Evolutionary conservation across 2,329 filamentous ascomycete genomes (phyloP), one percentile per base, ranked within the genome.

Genomic region (Rosellinia necatrix): DNA sequence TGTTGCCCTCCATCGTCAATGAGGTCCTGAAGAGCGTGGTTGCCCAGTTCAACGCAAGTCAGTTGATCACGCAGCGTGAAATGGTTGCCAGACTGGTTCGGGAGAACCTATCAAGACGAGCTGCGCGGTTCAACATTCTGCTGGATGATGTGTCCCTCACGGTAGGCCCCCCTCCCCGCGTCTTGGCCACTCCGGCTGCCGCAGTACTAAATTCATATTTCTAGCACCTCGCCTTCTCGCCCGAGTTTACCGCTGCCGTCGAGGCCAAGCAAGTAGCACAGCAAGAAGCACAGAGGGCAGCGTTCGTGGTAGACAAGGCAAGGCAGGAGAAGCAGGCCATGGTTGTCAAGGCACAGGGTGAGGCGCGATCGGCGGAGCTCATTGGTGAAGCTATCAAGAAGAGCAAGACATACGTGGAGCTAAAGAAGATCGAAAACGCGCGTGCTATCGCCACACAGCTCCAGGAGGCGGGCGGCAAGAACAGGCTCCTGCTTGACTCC

Each of bases 361-460:
- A 99, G 80, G 94, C 94, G 46, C 90, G 94, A 64, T 97, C 94
- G 34, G 94, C 94, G 42, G 92, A 99, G 78, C 87, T 99, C 63
- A 97, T 99, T 70, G 94, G 94, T 76, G 94, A 99, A 49, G 94
- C 94, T 60, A 96, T 99, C 86, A 99, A 97, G 90, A 99, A 97
- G 89, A 96, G 84, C 81, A 89, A 92, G 78, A 89, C 91, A 64
- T 99, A 99, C 75, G 86, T 99, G 62, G 94, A 97, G 77, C 84
- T 99, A 72, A 91, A 96, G 78, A 94, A 96, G 82, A 96, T 99
- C 69, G 94, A 99, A 80, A 99, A 97, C 70, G 94, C 94, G 6
- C 84, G 91, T 65, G 83, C 85, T 54, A 96, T 99, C 75, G 94
- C 94, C n/a, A 76, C 82, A 66, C 87, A 96, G 66, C 75, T 99